These are phyloP conservation scores for Sarcocystis neurona DNA, from an alignment of 169 alveolate genomes.

Conservation along the genomic window DNA sequence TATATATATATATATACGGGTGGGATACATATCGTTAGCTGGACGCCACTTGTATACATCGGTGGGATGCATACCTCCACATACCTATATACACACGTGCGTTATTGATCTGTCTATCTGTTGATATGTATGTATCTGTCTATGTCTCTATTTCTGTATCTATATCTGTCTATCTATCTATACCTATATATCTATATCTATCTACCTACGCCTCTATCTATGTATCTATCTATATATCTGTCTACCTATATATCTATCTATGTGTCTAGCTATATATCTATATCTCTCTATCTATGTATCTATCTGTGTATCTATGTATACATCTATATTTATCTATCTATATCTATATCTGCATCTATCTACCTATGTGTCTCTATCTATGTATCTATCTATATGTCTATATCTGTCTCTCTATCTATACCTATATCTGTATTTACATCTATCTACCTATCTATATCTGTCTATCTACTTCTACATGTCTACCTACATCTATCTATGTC, in stretches of 20 bases:
- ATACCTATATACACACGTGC: too few species aligned
- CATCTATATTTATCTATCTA: background rate
- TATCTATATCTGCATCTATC: background rate
- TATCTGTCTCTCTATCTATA: too few species aligned
- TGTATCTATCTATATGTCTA: too few species aligned
- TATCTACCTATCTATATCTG: background rate
- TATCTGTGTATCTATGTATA: background rate
- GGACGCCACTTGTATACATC: too few species aligned
- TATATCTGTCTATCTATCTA: background rate
- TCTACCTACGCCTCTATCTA: background rate
- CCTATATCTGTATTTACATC: too few species aligned
- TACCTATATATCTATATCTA: background rate
- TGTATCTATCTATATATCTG: background rate
- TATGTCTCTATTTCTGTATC: background rate
- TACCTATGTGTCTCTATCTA: background rate
- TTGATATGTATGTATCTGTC: background rate
- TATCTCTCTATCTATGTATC: background rate
- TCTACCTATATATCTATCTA: background rate
- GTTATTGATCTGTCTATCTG: too few species aligned
- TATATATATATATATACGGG: too few species aligned
- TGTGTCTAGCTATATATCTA: background rate
- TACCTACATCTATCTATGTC: background rate
- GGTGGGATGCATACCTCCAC: too few species aligned
- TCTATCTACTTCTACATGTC: background rate
- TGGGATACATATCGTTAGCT: too few species aligned